These are phyloP conservation scores for Tuber aestivum DNA, from an alignment of 495 filamentous ascomycete genomes.

Conservation along the genomic window DNA sequence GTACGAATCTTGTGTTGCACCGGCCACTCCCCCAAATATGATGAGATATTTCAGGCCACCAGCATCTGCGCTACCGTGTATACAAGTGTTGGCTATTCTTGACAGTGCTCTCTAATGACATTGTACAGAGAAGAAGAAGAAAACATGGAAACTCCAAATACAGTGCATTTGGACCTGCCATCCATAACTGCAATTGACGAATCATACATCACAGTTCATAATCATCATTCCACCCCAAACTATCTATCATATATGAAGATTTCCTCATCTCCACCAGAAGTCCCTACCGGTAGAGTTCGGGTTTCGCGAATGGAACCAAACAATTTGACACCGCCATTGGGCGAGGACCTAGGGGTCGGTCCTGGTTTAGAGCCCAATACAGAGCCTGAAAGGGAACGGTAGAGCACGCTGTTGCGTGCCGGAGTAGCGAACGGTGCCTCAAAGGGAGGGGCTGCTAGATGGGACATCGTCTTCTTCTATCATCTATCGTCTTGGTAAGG, in stretches of 20 bases:
- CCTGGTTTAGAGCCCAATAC: neutral
- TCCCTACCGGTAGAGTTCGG: neutral
- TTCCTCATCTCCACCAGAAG: conserved; percentile 3
- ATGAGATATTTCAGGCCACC: no score
- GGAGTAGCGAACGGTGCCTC: conserved; percentile 13
- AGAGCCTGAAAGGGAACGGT: conserved; percentile 2
- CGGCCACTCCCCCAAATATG: no score
- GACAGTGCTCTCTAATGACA: neutral
- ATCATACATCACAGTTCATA: conserved; percentile 30
- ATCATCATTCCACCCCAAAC: conserved; percentile 35
- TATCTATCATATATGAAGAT: conserved; percentile 37
- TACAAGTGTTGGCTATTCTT: neutral
- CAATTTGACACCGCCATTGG: conserved; percentile 22
- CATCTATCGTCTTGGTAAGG: neutral
- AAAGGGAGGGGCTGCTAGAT: conserved; percentile 27
- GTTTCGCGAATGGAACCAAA: conserved; percentile 23
- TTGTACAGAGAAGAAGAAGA: neutral
- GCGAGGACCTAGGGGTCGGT: conserved; percentile 16
- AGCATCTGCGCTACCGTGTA: no score
- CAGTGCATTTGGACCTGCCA: neutral
- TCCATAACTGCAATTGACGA: neutral
- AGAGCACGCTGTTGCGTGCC: conserved; percentile 13
- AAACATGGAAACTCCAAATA: neutral
- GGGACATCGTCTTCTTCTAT: conserved; percentile 23
- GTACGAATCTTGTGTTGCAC: no score